phyloP scores from a whole-genome alignment of 164 flowering plant genomes.

The Aristolochia fimbriata region DNA sequence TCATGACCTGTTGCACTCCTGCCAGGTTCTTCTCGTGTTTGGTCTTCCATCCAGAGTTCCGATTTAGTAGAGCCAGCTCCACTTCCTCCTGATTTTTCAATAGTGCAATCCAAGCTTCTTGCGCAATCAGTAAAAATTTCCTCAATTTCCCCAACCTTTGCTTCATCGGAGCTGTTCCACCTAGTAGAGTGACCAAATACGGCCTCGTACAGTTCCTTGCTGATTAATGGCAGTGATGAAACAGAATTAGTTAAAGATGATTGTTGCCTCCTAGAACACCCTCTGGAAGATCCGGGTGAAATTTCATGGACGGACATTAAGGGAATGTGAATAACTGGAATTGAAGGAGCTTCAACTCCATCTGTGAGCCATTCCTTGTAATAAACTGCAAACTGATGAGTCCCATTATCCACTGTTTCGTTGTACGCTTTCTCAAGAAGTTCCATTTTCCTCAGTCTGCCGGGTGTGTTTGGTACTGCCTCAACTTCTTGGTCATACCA shows the following conservation, averaged over 20 bases:
- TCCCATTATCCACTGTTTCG: conserved; percentile 52
- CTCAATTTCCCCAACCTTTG: conserved; percentile 16
- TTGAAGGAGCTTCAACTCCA: conserved; percentile 45
- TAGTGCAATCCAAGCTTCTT: conserved; percentile 25
- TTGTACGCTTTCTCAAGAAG: conserved; percentile 50
- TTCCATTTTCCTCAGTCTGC: conserved; percentile 31
- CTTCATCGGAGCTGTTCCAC: conserved; percentile 13
- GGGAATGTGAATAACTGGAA: conserved; percentile 49
- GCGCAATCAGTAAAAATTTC: conserved; percentile 15
- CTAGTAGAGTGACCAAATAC: conserved; percentile 30
- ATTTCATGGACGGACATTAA: conserved; percentile 19
- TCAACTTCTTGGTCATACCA: conserved; percentile 62
- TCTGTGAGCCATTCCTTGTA: conserved; percentile 78
- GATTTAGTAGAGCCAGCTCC: conserved; percentile 12
- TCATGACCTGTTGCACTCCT: conserved; percentile 10
- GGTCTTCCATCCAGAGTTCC: conserved; percentile 15
- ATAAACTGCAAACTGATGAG: conserved; percentile 59
- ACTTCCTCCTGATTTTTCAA: conserved; percentile 20
- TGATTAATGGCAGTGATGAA: conserved; percentile 48
- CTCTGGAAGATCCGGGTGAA: conserved; percentile 16
- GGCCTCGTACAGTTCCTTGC: conserved; percentile 45
- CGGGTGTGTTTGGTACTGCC: conserved; percentile 27
- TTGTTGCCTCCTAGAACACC: conserved; percentile 20
- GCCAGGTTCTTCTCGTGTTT: conserved; percentile 3
- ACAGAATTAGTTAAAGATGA: conserved; percentile 22